phyloP scores from a whole-genome alignment of 2,329 filamentous ascomycete species.

The Colletotrichum theobromicola region DNA sequence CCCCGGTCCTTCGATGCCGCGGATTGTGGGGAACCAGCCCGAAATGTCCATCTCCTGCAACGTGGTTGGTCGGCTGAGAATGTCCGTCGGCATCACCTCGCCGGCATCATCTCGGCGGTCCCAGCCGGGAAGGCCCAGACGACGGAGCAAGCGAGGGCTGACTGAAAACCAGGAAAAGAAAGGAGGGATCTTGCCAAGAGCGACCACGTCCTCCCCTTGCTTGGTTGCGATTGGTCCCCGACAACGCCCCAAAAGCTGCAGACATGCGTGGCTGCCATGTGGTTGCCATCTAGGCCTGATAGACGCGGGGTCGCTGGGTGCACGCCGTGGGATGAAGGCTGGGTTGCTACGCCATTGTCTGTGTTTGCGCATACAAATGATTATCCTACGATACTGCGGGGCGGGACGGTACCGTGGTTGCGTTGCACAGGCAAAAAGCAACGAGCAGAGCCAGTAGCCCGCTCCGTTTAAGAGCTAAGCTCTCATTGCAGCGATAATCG shows the following conservation, averaged over 20 bases:
- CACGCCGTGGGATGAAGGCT: neutral
- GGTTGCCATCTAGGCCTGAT: neutral
- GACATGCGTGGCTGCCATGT: neutral
- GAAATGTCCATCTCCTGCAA: neutral
- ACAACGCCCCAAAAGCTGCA: neutral
- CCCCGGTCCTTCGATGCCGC: neutral
- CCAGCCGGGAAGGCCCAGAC: neutral
- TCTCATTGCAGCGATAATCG: neutral
- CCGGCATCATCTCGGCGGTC: neutral
- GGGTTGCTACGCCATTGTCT: neutral
- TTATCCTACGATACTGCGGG: neutral
- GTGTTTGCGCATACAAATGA: neutral
- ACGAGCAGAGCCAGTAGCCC: neutral
- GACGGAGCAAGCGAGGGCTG: neutral
- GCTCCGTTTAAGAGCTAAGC: neutral
- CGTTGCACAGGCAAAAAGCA: neutral
- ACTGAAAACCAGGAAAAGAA: neutral
- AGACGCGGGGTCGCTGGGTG: neutral
- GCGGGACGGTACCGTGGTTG: neutral
- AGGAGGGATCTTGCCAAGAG: neutral
- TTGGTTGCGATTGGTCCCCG: neutral
- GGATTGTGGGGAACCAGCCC: neutral
- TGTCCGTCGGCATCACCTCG: neutral
- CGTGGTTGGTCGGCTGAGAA: neutral
- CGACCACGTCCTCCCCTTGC: neutral